Percentiles rank a stretch among this genome's conserved stretches.
Conservation (phyloP, 139 green algal species). For the Nannochloris sp. region DNA sequence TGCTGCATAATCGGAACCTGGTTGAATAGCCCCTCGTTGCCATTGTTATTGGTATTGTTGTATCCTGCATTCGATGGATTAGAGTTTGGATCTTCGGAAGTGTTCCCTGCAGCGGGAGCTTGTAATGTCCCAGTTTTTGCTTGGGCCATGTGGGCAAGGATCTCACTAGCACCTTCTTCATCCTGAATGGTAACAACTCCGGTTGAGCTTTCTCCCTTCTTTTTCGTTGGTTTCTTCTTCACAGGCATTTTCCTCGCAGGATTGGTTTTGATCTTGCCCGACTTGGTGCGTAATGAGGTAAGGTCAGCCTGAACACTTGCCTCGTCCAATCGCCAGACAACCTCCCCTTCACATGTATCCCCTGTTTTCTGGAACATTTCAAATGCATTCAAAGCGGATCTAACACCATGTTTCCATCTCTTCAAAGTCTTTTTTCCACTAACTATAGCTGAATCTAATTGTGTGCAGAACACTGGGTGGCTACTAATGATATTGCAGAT, state of each 20-base stretch:
- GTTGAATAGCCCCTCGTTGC: neutral
- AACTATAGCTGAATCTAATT: constrained; percentile 34
- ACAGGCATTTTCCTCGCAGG: constrained; percentile 10
- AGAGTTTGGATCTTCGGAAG: no score
- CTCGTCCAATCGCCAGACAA: constrained; percentile 32
- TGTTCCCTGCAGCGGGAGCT: no score
- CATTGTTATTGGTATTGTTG: no score
- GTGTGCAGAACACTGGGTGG: constrained; percentile 13
- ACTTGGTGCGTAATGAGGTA: constrained; percentile 5
- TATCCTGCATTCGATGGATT: no score
- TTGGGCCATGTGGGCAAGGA: constrained; percentile 9
- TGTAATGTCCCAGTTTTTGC: neutral
- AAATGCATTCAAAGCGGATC: constrained; percentile 33
- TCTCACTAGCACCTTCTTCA: constrained; percentile 14
- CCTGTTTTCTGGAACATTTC: constrained; percentile 28
- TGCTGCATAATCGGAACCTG: constrained; percentile 7
- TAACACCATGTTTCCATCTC: constrained; percentile 36
- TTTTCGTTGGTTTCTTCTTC: constrained; percentile 1
- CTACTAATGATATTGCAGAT: constrained; percentile 20
- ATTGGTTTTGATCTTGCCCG: constrained; percentile 7
- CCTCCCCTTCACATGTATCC: constrained; percentile 18
- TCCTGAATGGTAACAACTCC: neutral
- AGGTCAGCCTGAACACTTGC: constrained; percentile 10
- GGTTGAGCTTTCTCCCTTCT: neutral
- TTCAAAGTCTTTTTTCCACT: constrained; percentile 35